Evolutionary conservation across 805 yeast species (phyloP), one percentile per base, ranked within the genome.

Genomic region (Sugiyamaella qingdaonensis): DNA sequence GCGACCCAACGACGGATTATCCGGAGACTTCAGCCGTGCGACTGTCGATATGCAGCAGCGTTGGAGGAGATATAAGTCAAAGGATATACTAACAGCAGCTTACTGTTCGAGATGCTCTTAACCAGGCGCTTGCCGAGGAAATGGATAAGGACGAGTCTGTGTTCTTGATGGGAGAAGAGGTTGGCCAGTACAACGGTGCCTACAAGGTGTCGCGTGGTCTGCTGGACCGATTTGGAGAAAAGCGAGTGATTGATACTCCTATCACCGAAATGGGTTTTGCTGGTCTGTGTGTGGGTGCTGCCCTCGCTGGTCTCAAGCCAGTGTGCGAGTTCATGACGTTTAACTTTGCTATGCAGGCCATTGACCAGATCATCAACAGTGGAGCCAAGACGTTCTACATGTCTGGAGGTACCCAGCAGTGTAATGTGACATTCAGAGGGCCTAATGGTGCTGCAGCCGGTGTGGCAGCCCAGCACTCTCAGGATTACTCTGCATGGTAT

Each of bases 401-500:
- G 99, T 88, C 97, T 59, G 99, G 99, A 72, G 99, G 99, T 79
- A 87, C 84, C 59, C 97, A 91, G 75, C 92, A 92, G 58, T 91
- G 97, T 79, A 91, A 88, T 75, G 88, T 92, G 68, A 91, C 96
- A 52, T 94, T 94, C 80, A 86, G 99, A 77, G 99, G 99, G 67
- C 98, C 99, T 58, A 94, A 94, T 74, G 99, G 99, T 75, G 97
- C 99, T 48, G 97, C 99, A 63, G 97, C 97, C 48, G 98, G 98
- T 82, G 99, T 94, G 64, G 99, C 82, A 65, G 99, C 99, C 55
- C 99, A 94, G 77, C 99, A 94, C 77, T 94, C 99, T 27, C 99
- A 94, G 77, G 95, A 90, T 76, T 94, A 83, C 73, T 80, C 96
- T 53, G 90, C 97, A 51, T 94, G 99, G 99, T 94, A 94, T 76